Evolutionary conservation across 495 filamentous ascomycete species (phyloP), one percentile per base, ranked within the genome.

Genomic region (Neurospora tetraspora): DNA sequence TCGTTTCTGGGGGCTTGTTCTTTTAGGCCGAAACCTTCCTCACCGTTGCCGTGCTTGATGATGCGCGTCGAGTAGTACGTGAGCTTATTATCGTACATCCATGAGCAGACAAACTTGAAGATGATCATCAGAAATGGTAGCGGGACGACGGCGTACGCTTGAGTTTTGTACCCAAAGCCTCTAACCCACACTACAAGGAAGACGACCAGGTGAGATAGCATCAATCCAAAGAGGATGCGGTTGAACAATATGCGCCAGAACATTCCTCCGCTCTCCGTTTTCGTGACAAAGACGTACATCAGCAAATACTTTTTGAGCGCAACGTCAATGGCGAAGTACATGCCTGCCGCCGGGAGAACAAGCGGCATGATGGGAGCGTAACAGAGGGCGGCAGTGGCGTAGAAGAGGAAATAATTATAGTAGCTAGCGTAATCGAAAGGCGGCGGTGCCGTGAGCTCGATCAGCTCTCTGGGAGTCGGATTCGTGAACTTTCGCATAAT

Each of bases 401-500:
- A 98, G 83, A 93, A 99, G 20, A 98, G 85, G 81, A 98, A 98
- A 81, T 90, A 93, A 79, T 98, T 98, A 85, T 98, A 98, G 82
- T 98, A 98, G 73, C 88, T 93, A 69, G 96, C 93, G 77, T 97
- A 99, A 76, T 98, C 94, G 81, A 99, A 98, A 12, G 92, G 82
- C 3, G 92, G 93, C 65, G 96, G 96, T 47, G 96, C 96, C 9
- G 95, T 96, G 82, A 94, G 90, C 78, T 97, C 93, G 77, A 98
- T 98, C 75, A 93, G 85, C 80, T 99, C 92, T 53, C 96, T 89
- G 47, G 96, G 96, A 9, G 96, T 99, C 3, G 96, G 95, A 70
- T 86, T 88, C 70, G 92, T 88, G 77, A 97, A 97, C 20, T 89
- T 94, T 75, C 92, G 91, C 73, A 89, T 87, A 78, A 96, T 91